Conservation (phyloP, 306 rosid species). For the Dicorynia guianensis region DNA sequence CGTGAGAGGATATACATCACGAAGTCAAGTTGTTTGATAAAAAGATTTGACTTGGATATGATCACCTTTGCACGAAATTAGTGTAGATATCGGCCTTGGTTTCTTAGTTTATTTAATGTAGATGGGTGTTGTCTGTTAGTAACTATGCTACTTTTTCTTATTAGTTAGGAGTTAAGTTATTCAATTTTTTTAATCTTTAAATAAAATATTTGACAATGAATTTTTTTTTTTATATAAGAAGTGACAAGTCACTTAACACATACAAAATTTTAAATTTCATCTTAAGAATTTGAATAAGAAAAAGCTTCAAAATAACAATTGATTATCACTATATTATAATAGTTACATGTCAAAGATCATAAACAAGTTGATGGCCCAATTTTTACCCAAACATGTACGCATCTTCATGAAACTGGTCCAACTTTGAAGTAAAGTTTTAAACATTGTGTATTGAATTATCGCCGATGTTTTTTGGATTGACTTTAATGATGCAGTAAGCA, state of each 20-base stretch:
- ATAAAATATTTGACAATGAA: background rate
- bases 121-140: background rate
- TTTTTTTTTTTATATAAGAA: too few species aligned
- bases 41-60: constrained; percentile 16
- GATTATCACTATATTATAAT: too few species aligned
- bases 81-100: background rate
- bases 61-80: constrained; percentile 16
- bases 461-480: background rate
- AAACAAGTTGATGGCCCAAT: constrained; percentile 34
- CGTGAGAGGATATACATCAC: constrained; percentile 26
- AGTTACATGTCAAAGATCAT: constrained; percentile 47
- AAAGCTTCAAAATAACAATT: too few species aligned
- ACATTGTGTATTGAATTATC: background rate
- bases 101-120: background rate
- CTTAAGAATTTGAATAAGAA: background rate
- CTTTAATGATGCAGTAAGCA: too few species aligned
- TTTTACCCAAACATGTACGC: constrained; percentile 41
- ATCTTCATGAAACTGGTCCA: constrained; percentile 11
- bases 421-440: background rate
- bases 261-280: too few species aligned
- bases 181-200: background rate
- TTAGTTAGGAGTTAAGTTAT: background rate
- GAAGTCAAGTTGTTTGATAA: constrained; percentile 21
- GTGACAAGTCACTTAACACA: too few species aligned
- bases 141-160: background rate